Base-by-base conservation (phyloP, 305 asterid genomes). In the Andrographis paniculata region DNA sequence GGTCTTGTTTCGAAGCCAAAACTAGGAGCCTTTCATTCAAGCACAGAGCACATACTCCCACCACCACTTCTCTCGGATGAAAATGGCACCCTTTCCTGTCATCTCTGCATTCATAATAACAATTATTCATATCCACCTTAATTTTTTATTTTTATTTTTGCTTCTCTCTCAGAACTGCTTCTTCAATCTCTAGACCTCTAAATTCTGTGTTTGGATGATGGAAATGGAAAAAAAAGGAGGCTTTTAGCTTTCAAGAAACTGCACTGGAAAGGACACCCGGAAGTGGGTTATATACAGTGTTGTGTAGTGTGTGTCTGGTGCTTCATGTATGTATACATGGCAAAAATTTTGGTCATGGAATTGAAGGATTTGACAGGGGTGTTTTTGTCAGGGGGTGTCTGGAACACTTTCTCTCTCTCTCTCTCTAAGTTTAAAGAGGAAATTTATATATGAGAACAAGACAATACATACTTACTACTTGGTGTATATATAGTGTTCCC, bases 1-100 rank as follows among this genome's bases (percentile, higher is more conserved):
- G 50, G 22, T 37, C 37, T 66, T 73, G 78, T 39, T 66, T 68
- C 51, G 81, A 61, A 57, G 93, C 87, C 40, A 87, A 59, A 41
- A 82, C 42, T 21, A 78, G 52, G 53, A 87, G 93, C 77, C 68
- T 80, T 48, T 83, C 80, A 52, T 78, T 70, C 74, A 87, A 68
- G 62, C 96, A 87, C 59, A 76, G 58, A 12, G 87, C 85, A 60
- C 94, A 87, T 8, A 87, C 74, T 5, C 96, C 96, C 1, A 87
- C 54, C 1, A 83, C 76, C 42, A 49, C 14, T 14, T 80, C 80
- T 42, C 51, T 61, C 7, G 89, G 93, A 64, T 87, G 94, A 31
- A 78, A 70, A 55, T 51, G 72, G 56, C 94, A 79, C 61, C 63
- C 65, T 58, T 50, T 62, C 17, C 59, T 45, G 19, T 40, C 78